Evolutionary conservation across 108 stramenopile genomes (phyloP).

Genomic region (Mediolabrus comicus): DNA sequence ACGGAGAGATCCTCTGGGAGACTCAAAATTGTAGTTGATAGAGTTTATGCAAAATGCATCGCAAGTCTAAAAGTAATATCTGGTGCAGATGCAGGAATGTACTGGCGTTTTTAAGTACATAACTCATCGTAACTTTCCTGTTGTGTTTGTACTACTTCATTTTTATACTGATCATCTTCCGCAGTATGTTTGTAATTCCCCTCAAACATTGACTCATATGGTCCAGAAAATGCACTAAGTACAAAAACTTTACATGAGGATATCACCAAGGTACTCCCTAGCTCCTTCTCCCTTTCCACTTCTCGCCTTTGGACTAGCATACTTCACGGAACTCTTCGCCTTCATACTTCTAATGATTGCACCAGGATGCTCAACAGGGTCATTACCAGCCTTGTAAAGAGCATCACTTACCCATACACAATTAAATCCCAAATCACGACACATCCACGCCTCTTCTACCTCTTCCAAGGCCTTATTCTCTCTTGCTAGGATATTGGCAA

Average conservation of each 20-base stretch:
- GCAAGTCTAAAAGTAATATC: no score
- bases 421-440: slow-evolving; percentile 84
- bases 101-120: no score
- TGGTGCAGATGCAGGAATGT: no score
- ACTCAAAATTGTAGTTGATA: no score
- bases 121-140: no score
- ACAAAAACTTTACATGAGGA: slow-evolving; percentile 87
- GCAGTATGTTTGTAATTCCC: no score
- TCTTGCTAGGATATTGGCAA: slow-evolving; percentile 70
- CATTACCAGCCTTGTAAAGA: slow-evolving; percentile 81
- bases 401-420: slow-evolving; percentile 82
- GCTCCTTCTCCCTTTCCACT: slow-evolving; percentile 88
- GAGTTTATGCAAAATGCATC: no score
- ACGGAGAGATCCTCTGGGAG: no score
- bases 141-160: no score
- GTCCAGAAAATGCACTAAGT: no score
- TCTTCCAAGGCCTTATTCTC: slow-evolving; percentile 80
- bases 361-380: slow-evolving; percentile 77
- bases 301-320: slow-evolving; percentile 76
- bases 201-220: no score
- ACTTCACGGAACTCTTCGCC: slow-evolving; percentile 81
- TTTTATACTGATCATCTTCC: no score
- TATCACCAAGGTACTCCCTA: slow-evolving; percentile 89
- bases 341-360: slow-evolving; percentile 82
- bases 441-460: slow-evolving; percentile 85